These are phyloP conservation scores for Saccharomyces uvarum DNA, from an alignment of 1,139 yeast genomes.

Conservation along the genomic window DNA sequence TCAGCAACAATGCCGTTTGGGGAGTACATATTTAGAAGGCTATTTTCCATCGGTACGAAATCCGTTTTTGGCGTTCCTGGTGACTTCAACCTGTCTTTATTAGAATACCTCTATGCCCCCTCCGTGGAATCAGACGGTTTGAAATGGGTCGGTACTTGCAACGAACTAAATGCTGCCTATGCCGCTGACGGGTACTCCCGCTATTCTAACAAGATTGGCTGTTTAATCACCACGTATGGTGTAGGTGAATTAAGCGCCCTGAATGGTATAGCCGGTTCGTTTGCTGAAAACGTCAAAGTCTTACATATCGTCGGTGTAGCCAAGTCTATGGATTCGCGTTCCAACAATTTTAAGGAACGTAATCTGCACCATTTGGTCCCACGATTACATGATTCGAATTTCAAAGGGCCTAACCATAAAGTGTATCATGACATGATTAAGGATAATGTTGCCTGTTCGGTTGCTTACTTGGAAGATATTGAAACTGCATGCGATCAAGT, in stretches of 20 bases:
- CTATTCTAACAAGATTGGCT: slow-evolving; percentile 50
- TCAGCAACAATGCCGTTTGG: slow-evolving; percentile 30
- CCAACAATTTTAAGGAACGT: slow-evolving; percentile 35
- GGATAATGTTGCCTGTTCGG: slow-evolving; percentile 49
- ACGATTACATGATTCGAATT: slow-evolving; percentile 42
- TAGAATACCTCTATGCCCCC: slow-evolving; percentile 44
- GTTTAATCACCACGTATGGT: slow-evolving; percentile 58
- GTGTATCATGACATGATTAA: slow-evolving; percentile 56
- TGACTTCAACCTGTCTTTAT: slow-evolving; percentile 49
- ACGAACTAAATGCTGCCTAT: slow-evolving; percentile 52
- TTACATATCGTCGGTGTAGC: slow-evolving; percentile 64
- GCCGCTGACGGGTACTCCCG: slow-evolving; percentile 65
- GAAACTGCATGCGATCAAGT: slow-evolving; percentile 46
- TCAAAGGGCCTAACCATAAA: slow-evolving; percentile 48
- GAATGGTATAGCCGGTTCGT: slow-evolving; percentile 61
- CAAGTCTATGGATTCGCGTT: slow-evolving; percentile 36
- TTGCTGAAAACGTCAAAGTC: slow-evolving; percentile 56
- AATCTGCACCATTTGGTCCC: slow-evolving; percentile 73
- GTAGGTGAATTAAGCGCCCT: slow-evolving; percentile 68
- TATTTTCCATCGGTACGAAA: slow-evolving; percentile 27
- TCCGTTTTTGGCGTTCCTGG: slow-evolving; percentile 45
- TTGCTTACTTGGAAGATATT: slow-evolving; percentile 47
- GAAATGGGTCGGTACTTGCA: slow-evolving; percentile 46
- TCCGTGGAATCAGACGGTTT: slow-evolving; percentile 18
- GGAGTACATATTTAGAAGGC: slow-evolving; percentile 25